Evolutionary conservation across 371 early-diverging fungal species (phyloP).

Genomic region (Mortierella sp.): DNA sequence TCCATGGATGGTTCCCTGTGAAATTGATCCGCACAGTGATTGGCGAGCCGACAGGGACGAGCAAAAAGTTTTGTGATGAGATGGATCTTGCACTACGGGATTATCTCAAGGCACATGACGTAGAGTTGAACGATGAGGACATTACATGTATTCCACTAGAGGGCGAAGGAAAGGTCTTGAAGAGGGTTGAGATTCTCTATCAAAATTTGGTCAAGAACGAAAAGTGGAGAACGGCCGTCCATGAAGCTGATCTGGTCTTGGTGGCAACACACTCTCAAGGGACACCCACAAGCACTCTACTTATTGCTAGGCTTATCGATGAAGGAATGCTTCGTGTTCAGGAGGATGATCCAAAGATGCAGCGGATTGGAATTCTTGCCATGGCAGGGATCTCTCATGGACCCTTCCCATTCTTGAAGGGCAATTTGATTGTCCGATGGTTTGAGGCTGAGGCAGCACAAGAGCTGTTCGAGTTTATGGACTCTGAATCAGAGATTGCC

Average conservation of each 20-base stretch:
- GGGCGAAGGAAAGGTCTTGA: constrained; percentile 85
- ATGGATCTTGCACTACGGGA: constrained; percentile 69
- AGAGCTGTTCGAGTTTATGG: constrained; percentile 89
- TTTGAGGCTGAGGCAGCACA: constrained; percentile 87
- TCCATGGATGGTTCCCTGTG: constrained; percentile 90
- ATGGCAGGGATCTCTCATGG: constrained; percentile 92
- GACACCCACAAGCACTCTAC: constrained; percentile 81
- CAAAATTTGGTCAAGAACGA: constrained; percentile 62
- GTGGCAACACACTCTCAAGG: constrained; percentile 91
- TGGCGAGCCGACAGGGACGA: constrained; percentile 90
- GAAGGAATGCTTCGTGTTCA: constrained; percentile 57
- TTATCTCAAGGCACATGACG: constrained; percentile 62
- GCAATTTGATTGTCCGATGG: constrained; percentile 82
- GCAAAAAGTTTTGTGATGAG: constrained; percentile 79
- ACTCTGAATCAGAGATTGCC: constrained; percentile 70
- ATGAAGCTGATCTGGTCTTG: constrained; percentile 78
- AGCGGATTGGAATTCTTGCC: constrained; percentile 77
- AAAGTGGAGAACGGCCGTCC: constrained; percentile 53
- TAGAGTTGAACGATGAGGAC: constrained; percentile 58
- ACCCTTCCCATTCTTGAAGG: constrained; percentile 81
- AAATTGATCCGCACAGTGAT: constrained; percentile 71
- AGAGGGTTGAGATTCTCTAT: constrained; percentile 77
- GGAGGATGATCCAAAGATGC: constrained; percentile 55
- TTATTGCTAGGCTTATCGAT: constrained; percentile 72
- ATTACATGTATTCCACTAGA: constrained; percentile 82